These are phyloP conservation scores for Drechslerella dactyloides DNA, from an alignment of 2,329 filamentous ascomycete genomes.

Conservation along the genomic window DNA sequence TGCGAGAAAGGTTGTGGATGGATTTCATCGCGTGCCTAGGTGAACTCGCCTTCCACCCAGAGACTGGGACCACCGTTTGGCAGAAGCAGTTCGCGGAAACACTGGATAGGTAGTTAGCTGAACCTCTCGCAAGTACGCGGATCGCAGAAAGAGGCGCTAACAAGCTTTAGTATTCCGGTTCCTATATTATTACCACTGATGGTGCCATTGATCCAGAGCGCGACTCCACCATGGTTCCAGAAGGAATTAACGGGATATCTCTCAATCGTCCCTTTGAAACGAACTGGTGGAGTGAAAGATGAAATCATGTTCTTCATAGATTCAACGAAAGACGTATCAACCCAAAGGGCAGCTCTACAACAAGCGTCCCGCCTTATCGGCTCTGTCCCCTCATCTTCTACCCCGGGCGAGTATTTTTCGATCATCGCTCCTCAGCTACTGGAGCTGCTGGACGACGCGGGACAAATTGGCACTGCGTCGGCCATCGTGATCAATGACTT, in stretches of 20 bases:
- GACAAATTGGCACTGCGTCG: constrained; percentile 50
- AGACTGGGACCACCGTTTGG: constrained; percentile 42
- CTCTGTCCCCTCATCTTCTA: constrained; percentile 51
- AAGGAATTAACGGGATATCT: constrained; percentile 51
- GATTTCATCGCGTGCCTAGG: constrained; percentile 54
- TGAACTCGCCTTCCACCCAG: constrained; percentile 53
- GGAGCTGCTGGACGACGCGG: constrained; percentile 51
- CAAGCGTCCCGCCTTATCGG: constrained; percentile 53
- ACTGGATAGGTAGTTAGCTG: constrained; percentile 53
- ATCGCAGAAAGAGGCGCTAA: constrained; percentile 27
- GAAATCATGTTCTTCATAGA: constrained; percentile 54
- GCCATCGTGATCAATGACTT: constrained; percentile 53
- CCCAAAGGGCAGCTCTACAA: constrained; percentile 40
- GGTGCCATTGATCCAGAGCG: constrained; percentile 52
- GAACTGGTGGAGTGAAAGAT: constrained; percentile 52
- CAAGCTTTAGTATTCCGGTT: constrained; percentile 46
- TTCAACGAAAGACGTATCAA: constrained; percentile 25
- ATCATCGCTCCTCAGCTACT: constrained; percentile 52
- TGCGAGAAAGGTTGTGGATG: constrained; percentile 52
- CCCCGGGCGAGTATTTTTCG: constrained; percentile 51
- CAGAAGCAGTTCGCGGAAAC: constrained; percentile 45
- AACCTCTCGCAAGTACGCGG: constrained; percentile 11
- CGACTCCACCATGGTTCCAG: constrained; percentile 51
- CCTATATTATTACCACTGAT: constrained; percentile 51
- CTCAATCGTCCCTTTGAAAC: constrained; percentile 52